phyloP scores from a whole-genome alignment of 192 early-diverging fungal species.

The Linnemannia elongata region DNA sequence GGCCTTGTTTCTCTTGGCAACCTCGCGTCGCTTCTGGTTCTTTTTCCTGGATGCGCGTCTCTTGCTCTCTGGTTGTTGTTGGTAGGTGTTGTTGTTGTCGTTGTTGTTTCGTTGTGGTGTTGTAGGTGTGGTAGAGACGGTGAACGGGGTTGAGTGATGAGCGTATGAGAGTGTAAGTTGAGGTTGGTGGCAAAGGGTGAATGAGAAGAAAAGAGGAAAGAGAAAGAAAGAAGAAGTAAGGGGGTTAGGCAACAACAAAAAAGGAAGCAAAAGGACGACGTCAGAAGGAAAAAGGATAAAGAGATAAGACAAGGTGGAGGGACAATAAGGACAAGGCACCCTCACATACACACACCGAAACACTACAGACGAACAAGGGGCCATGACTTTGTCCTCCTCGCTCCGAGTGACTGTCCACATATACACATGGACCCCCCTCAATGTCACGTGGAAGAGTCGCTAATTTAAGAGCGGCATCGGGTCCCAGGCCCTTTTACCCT shows the following conservation, averaged over 20 bases:
- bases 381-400: too few relatives aligned
- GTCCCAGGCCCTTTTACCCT: too few relatives aligned
- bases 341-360: too few relatives aligned
- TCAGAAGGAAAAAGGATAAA: not conserved
- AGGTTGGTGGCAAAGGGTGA: not conserved
- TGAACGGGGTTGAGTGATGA: not conserved
- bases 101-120: not conserved
- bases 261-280: not conserved
- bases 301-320: not conserved
- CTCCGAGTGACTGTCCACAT: not conserved
- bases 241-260: not conserved
- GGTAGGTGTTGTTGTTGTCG: not conserved
- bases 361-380: too few relatives aligned
- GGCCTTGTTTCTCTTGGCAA: constrained; percentile 33
- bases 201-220: not conserved
- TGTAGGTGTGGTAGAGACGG: not conserved
- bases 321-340: too few relatives aligned
- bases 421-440: too few relatives aligned
- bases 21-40: constrained; percentile 35
- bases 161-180: not conserved
- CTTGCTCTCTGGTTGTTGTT: constrained; percentile 26
- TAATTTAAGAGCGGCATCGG: too few relatives aligned
- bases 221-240: not conserved
- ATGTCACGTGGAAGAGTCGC: too few relatives aligned
- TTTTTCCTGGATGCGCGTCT: constrained; percentile 41